Conservation (phyloP, 2,329 filamentous ascomycete species). For the Aspergillus sp. region DNA sequence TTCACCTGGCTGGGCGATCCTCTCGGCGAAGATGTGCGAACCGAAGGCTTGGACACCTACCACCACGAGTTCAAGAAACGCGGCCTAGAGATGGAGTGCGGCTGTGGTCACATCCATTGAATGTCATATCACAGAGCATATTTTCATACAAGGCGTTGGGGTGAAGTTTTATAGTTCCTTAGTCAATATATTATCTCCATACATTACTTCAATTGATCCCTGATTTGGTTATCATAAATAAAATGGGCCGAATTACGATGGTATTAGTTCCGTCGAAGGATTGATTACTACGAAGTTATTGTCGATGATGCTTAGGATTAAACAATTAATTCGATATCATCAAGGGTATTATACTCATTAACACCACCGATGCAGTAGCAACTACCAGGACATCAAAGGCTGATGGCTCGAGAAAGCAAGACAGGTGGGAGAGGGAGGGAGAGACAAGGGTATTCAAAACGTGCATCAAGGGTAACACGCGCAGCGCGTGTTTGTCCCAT, state of each 20-base stretch:
- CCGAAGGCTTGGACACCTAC: constrained; percentile 42
- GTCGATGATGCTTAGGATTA: neutral
- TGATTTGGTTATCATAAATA: no score
- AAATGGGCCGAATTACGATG: no score
- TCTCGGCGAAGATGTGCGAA: constrained; percentile 33
- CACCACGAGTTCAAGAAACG: constrained; percentile 43
- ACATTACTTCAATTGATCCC: neutral
- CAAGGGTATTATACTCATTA: constrained; percentile 10
- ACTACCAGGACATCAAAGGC: neutral
- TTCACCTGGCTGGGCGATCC: constrained; percentile 43
- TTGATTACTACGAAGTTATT: neutral
- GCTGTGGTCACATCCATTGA: constrained; percentile 29
- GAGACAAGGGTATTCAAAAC: constrained; percentile 3
- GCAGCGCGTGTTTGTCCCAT: neutral
- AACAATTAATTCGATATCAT: constrained; percentile 4
- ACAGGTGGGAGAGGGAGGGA: neutral
- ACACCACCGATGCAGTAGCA: constrained; percentile 5
- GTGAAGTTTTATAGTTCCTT: no score
- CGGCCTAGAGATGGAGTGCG: constrained; percentile 18
- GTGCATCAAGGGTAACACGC: constrained; percentile 1
- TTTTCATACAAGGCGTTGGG: neutral
- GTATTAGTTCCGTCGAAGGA: no score
- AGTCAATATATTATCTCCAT: neutral
- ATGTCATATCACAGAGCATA: neutral
- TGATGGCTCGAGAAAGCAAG: neutral